phyloP scores from a whole-genome alignment of 176 grass and related monocot genomes.

The Phoenix roebelenii region DNA sequence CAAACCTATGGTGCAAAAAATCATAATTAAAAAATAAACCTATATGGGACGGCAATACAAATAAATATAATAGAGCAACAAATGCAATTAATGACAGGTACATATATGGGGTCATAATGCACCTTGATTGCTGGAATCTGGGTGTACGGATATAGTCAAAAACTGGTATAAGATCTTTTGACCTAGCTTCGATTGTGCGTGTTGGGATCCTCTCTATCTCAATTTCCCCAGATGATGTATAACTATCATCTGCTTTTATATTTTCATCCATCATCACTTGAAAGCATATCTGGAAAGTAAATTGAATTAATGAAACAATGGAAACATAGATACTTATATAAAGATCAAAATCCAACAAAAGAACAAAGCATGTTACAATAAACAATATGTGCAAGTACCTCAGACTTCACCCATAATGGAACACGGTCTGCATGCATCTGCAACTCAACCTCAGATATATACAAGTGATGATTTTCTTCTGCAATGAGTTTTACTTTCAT shows the following conservation, averaged over 20 bases:
- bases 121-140: conserved; percentile 67
- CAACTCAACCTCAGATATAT: conserved; percentile 86
- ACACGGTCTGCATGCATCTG: conserved; percentile 52
- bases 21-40: no score
- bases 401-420: conserved; percentile 74
- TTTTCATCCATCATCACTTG: conserved; percentile 49
- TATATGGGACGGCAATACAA: no score
- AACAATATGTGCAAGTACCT: conserved; percentile 35
- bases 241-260: conserved; percentile 15
- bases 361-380: no score
- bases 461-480: conserved; percentile 56
- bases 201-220: conserved; percentile 62
- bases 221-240: conserved; percentile 39
- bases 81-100: no score
- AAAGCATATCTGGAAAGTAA: conserved; percentile 54
- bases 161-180: conserved; percentile 77
- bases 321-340: not conserved
- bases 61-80: no score
- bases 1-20: no score
- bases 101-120: no score
- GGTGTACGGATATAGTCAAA: conserved; percentile 62
- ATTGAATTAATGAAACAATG: conserved; percentile 15
- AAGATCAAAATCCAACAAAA: no score
- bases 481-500: conserved; percentile 29
- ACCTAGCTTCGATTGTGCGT: conserved; percentile 50